These are phyloP conservation scores for Solanum sejunctum DNA, from an alignment of 257 asterid species.

Conservation along the genomic window DNA sequence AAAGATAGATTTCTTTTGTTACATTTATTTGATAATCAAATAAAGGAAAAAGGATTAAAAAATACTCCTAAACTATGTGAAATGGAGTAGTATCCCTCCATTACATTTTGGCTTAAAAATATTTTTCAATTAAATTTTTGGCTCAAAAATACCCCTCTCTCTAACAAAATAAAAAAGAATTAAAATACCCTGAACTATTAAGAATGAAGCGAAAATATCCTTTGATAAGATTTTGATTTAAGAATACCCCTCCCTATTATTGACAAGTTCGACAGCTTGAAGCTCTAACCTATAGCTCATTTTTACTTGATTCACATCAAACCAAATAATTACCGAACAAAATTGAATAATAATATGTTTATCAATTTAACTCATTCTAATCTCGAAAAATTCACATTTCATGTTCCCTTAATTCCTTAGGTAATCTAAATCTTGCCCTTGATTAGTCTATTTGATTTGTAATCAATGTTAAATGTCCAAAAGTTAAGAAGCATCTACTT, in stretches of 20 bases:
- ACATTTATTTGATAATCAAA: background rate
- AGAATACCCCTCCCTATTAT: too few relatives aligned
- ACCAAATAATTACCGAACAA: background rate
- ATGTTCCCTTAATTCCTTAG: background rate
- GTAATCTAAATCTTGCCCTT: background rate
- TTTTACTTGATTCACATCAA: background rate
- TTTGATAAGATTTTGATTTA: too few relatives aligned
- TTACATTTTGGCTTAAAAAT: too few relatives aligned
- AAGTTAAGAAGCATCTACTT: background rate
- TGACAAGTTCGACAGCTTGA: background rate
- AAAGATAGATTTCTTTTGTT: background rate
- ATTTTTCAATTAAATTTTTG: too few relatives aligned
- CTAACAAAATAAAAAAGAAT: too few relatives aligned
- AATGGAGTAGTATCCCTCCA: too few relatives aligned
- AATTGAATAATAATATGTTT: rapidly evolving
- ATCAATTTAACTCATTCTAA: background rate
- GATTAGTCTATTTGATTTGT: background rate
- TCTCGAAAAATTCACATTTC: background rate
- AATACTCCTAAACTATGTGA: too few relatives aligned
- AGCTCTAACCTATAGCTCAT: background rate
- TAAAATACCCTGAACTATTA: too few relatives aligned
- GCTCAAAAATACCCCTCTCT: too few relatives aligned
- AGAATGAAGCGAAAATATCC: too few relatives aligned
- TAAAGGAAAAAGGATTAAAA: too few relatives aligned
- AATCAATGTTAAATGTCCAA: background rate